Evolutionary conservation across 202 grass and related monocot genomes (phyloP), one percentile per base, ranked within the genome.

Genomic region (Schoenoplectus triqueter): DNA sequence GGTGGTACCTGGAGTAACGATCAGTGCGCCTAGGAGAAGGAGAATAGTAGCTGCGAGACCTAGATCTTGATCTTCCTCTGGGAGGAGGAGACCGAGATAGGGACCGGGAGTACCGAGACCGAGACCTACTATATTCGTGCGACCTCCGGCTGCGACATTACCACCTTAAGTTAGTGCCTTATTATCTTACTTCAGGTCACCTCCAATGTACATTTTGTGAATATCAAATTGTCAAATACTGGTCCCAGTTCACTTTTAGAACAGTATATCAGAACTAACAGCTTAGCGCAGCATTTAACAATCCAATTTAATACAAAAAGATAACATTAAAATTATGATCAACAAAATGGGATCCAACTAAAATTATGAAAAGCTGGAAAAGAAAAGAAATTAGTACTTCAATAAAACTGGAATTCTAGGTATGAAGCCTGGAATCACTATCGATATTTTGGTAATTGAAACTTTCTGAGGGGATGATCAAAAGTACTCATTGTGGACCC

Each of bases 31-130:
- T 95, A 50, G 91, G 92, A 84, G 92, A 86, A 62, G 88, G 89
- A 6, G 90, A 90, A 54, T 81, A 8, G 84, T 93, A 55, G 81
- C 92, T 95, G 47, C 62, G 80, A 1, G 95, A 90, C 72, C 80
- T 69, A 65, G 52, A 57, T 4, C 45, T 18, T 22, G 70, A 86
- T 49, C 52, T 82, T 55, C 78, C 67, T 40, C 78, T 85, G 40
- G 87, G 80, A 19, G 84, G 50, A 40, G 70, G 88, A 81, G 88
- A 87, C 40, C 85, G 86, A 88, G 93, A 31, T 31, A 31, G 31
- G 31, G 31, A 74, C 66, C 66, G 69, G 22, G 44, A 47, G 62
- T 83, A 69, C 62, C 84, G 86, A 62, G 91, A 90, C 52, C 85
- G 73, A 31, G 31, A 31, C 59, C 89, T 65, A 81, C 31, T 62